A percentile compares a stretch with the other conserved stretches of the same genome.
phyloP scores from a whole-genome alignment of 192 early-diverging fungal species.

The Coemansia sp. region DNA sequence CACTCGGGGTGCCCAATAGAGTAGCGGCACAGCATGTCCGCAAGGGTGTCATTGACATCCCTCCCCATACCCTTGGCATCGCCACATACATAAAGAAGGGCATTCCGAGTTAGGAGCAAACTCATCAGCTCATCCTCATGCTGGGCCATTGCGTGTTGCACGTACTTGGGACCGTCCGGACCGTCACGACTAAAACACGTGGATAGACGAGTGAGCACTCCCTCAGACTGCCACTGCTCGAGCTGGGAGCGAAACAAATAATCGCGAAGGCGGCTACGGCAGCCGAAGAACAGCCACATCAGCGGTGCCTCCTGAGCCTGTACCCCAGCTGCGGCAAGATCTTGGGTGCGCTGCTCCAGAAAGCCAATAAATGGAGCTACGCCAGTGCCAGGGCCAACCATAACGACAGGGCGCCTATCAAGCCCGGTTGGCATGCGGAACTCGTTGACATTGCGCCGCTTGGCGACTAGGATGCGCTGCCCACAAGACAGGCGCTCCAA shows the following conservation, averaged over 20 bases:
- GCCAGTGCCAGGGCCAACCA: constrained; percentile 93
- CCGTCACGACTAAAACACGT: constrained; percentile 67
- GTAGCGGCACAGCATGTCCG: constrained; percentile 58
- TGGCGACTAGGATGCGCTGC: constrained; percentile 54
- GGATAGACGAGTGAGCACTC: constrained; percentile 58
- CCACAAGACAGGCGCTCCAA: constrained; percentile 60
- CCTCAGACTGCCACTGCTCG: constrained; percentile 40
- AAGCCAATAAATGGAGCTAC: constrained; percentile 94
- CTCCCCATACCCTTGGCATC: constrained; percentile 88
- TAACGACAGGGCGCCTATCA: constrained; percentile 65
- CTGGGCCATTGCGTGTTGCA: constrained; percentile 76
- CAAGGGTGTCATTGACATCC: constrained; percentile 76
- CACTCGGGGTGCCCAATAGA: constrained; percentile 39
- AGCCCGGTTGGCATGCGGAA: constrained; percentile 64
- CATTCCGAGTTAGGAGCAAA: constrained; percentile 59
- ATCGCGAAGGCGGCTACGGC: constrained; percentile 65
- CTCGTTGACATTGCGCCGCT: constrained; percentile 56
- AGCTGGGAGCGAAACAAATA: constrained; percentile 70
- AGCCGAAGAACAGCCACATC: constrained; percentile 79
- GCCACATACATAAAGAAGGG: constrained; percentile 76
- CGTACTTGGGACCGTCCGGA: constrained; percentile 59
- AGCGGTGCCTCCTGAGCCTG: background rate
- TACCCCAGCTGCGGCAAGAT: constrained; percentile 44
- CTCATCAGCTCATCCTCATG: constrained; percentile 58
- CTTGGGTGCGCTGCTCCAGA: constrained; percentile 68